Conservation (phyloP, 768 basidiomycete genomes). For the Mycena floridula region DNA sequence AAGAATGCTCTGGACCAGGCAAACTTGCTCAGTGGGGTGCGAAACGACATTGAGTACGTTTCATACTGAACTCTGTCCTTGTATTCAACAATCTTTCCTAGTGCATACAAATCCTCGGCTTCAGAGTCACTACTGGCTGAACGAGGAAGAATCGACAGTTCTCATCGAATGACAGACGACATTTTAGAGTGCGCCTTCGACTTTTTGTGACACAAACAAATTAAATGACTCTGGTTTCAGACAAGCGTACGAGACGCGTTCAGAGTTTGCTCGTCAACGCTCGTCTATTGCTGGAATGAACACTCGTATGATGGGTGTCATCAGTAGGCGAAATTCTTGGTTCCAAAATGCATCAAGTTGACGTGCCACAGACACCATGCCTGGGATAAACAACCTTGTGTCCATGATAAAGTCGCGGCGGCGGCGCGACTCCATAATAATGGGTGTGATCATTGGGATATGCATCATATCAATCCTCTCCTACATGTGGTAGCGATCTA, state of each 20-base stretch:
- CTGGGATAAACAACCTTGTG: constrained; percentile 89
- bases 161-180: constrained; percentile 92
- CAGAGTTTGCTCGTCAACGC: constrained; percentile 85
- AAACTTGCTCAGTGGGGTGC: constrained; percentile 82
- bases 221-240: constrained; percentile 31
- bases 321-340: constrained; percentile 58
- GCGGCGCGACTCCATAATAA: constrained; percentile 82
- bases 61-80: not conserved
- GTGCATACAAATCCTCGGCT: constrained; percentile 86
- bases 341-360: not conserved
- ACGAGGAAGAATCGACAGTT: constrained; percentile 84
- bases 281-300: constrained; percentile 72
- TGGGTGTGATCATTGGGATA: constrained; percentile 84
- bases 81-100: constrained; percentile 20
- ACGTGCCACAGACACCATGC: constrained; percentile 61
- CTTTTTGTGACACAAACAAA: constrained; percentile 3
- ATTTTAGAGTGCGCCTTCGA: constrained; percentile 64
- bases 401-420: constrained; percentile 91
- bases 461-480: constrained; percentile 57
- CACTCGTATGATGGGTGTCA: constrained; percentile 73
- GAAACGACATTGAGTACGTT: constrained; percentile 92
- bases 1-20: constrained; percentile 80
- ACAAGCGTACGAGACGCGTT: constrained; percentile 95
- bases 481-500: constrained; percentile 37
- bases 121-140: constrained; percentile 86